Evolutionary conservation across 2,329 filamentous ascomycete genomes (phyloP), one percentile per base, ranked within the genome.

Genomic region (Thielaviopsis punctulata): DNA sequence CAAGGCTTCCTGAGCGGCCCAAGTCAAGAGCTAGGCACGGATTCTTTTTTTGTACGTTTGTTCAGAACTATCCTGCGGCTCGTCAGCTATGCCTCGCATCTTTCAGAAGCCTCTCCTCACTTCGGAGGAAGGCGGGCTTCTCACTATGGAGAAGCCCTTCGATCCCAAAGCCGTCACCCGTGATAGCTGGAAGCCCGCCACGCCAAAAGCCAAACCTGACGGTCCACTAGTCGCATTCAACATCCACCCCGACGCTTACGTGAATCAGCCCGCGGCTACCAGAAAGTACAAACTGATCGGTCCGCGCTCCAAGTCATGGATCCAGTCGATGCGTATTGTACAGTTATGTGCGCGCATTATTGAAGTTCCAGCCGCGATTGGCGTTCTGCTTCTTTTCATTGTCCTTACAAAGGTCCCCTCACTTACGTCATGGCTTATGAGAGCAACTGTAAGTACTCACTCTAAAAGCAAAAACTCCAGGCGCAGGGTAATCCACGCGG

Each of bases 141-240:
- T 55, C 59, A 74, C 74, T 57, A 74, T 68, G 63, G 68, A 65
- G 64, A 69, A 61, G 61, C 68, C 64, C n/a, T 94, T 93, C 66
- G 88, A 95, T 61, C 89, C 90, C 48, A 93, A 89, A 65, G 84
- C 85, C 55, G 76, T 88, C 48, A 89, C 87, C 21, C 76, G 87
- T 62, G 84, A 86, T 56, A 90, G 84, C 67, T 85, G 78, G 71
- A 70, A 79, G 61, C 75, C 78, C 12, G 76, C 77, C 51, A 70
- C 76, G 41, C 71, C 68, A 23, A 80, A 74, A 61, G 73, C 77
- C 43, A 82, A 84, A 71, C 75, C 73, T 45, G 73, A 84, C 51
- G 88, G 87, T 0, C 88, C 87, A 12, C 68, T 93, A 57, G 68
- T 95, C 57, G 76, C 83, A 55, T 84, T 95, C 71, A 92, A 93